Conservation (phyloP, 2,329 filamentous ascomycete species). For the Alternaria ventricosa region DNA sequence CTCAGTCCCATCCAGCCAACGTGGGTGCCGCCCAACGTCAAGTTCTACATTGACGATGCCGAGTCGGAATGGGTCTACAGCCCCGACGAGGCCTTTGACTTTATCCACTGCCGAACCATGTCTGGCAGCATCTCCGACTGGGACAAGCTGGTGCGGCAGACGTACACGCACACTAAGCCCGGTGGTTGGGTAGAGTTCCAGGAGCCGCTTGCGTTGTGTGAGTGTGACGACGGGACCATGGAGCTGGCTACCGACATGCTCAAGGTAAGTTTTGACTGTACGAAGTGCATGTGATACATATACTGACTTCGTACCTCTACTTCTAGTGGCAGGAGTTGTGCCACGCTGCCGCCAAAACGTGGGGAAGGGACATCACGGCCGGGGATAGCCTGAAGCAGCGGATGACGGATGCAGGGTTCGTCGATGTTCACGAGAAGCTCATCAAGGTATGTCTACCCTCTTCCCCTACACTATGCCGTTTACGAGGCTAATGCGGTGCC, state of each 20-base stretch:
- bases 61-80: conserved; percentile 49
- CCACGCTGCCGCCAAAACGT: conserved; percentile 35
- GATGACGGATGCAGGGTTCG: conserved; percentile 42
- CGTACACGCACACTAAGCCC: conserved; percentile 35
- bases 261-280: neutral
- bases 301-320: neutral
- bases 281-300: neutral
- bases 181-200: conserved; percentile 48
- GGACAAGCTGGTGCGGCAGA: conserved; percentile 35
- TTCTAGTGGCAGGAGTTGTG: conserved; percentile 38
- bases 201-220: conserved; percentile 41
- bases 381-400: conserved; percentile 32
- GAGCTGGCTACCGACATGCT: conserved; percentile 28
- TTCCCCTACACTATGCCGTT: neutral
- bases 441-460: conserved; percentile 34
- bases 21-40: conserved; percentile 49
- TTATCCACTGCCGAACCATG: conserved; percentile 43
- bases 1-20: conserved; percentile 48
- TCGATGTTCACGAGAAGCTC: conserved; percentile 42
- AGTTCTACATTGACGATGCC: conserved; percentile 53
- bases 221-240: conserved; percentile 42
- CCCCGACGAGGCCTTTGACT: conserved; percentile 44
- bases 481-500: conserved; percentile 4
- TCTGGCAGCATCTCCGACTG: conserved; percentile 42
- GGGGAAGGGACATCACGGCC: conserved; percentile 36